Evolutionary conservation across 768 basidiomycete genomes (phyloP).

Genomic region (Pholiota molesta): DNA sequence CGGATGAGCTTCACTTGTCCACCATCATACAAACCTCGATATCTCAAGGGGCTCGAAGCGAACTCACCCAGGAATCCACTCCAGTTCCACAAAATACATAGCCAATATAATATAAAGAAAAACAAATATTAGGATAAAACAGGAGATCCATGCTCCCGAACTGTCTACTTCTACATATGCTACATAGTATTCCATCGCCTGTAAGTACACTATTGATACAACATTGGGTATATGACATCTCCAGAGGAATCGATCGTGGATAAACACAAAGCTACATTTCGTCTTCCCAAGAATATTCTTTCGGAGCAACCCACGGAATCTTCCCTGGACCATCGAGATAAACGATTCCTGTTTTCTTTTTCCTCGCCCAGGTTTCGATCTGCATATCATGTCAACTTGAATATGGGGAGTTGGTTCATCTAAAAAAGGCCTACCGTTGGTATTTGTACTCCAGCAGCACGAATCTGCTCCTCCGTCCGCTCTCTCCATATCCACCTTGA

Average conservation of each 20-base stretch:
- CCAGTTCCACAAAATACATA: background rate
- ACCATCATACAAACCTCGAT: constrained; percentile 1
- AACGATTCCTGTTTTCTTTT: background rate
- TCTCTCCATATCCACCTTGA: background rate
- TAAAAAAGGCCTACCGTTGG: background rate
- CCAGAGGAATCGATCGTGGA: too few relatives aligned
- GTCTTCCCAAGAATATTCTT: background rate
- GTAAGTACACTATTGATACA: background rate
- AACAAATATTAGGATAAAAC: background rate
- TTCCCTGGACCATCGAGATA: background rate
- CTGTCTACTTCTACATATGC: background rate
- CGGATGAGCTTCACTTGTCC: constrained; percentile 3
- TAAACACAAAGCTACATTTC: background rate
- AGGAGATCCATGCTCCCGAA: background rate
- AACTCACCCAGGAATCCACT: background rate
- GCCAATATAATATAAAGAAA: too few relatives aligned
- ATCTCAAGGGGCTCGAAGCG: background rate
- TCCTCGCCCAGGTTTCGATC: background rate
- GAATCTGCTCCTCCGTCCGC: background rate
- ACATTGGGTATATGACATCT: too few relatives aligned
- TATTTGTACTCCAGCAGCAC: background rate
- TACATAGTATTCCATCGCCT: background rate
- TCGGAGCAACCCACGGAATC: background rate
- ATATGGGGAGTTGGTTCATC: background rate
- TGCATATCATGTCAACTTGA: background rate